Conservation (phyloP, 148 eudicot genomes). For the Arctostaphylos glauca region DNA sequence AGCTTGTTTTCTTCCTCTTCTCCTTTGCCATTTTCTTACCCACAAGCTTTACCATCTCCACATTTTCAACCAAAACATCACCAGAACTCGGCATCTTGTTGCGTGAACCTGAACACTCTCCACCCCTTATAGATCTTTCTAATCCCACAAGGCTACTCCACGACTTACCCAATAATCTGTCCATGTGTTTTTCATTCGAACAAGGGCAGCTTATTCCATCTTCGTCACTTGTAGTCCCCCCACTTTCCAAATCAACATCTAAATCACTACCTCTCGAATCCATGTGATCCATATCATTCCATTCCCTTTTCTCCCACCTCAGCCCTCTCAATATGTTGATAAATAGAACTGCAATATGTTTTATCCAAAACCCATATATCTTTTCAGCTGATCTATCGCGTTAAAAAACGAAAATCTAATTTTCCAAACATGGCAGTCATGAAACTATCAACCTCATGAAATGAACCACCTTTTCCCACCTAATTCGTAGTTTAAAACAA, state of each 20-base stretch:
- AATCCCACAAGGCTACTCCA: slow-evolving; percentile 24
- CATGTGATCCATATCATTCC: slow-evolving; percentile 28
- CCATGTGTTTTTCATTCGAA: slow-evolving; percentile 8
- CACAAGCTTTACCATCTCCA: slow-evolving; percentile 3
- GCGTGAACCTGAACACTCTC: slow-evolving; percentile 19
- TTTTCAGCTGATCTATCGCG: not conserved
- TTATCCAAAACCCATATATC: not conserved
- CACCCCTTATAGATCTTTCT: slow-evolving; percentile 11
- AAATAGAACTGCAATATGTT: not conserved
- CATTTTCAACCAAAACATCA: slow-evolving; percentile 18
- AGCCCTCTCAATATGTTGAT: not conserved
- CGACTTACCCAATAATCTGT: slow-evolving; percentile 18
- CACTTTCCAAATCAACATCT: slow-evolving; percentile 50
- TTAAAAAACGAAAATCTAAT: not conserved
- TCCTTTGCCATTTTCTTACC: slow-evolving; percentile 18
- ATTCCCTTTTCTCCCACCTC: slow-evolving; percentile 7
- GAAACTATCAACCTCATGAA: not conserved
- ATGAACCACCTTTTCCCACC: not conserved
- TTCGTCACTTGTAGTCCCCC: slow-evolving; percentile 38
- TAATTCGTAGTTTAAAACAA: not conserved
- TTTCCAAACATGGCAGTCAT: not conserved
- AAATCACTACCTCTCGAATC: slow-evolving; percentile 21
- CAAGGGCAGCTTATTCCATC: slow-evolving; percentile 14
- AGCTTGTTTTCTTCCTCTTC: slow-evolving; percentile 27
- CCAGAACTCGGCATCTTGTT: slow-evolving; percentile 23